These are phyloP conservation scores for Circinella umbellata DNA, from an alignment of 371 early-diverging fungal genomes.

Conservation along the genomic window DNA sequence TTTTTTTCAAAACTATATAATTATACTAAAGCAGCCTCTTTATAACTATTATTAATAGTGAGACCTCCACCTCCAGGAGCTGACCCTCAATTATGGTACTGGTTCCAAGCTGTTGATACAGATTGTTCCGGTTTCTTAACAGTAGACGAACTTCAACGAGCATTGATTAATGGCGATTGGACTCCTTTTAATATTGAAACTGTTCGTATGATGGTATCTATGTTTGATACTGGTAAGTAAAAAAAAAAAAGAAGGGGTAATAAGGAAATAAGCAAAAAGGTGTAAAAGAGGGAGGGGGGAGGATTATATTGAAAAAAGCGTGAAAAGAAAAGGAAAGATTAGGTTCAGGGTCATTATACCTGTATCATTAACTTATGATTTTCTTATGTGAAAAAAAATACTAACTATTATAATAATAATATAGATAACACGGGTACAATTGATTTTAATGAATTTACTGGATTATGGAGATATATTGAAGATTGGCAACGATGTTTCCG, in stretches of 20 bases:
- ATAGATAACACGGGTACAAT: conserved; percentile 70
- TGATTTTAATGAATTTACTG: conserved; percentile 81
- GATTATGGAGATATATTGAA: conserved; percentile 75
- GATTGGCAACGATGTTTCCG: conserved; percentile 81
- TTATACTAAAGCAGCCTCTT: too few species aligned
- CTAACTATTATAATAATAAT: neutral
- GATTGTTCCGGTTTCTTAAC: conserved; percentile 52
- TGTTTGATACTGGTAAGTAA: conserved; percentile 72
- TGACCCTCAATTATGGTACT: conserved; percentile 61
- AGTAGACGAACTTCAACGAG: conserved; percentile 61
- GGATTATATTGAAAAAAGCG: too few species aligned
- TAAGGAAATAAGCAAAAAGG: neutral
- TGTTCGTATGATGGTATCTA: conserved; percentile 65
- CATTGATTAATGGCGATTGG: conserved; percentile 72
- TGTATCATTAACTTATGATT: too few species aligned
- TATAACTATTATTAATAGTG: conserved; percentile 6
- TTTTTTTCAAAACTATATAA: too few species aligned
- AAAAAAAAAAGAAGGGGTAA: neutral
- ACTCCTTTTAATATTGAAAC: conserved; percentile 68
- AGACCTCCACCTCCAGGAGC: conserved; percentile 44
- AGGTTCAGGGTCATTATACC: too few species aligned
- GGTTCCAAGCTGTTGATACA: conserved; percentile 81
- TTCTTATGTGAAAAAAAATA: too few species aligned
- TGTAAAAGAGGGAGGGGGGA: neutral
- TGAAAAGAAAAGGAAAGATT: too few species aligned